phyloP scores from a whole-genome alignment of 2,329 filamentous ascomycete genomes.

The Fusarium agapanthi region DNA sequence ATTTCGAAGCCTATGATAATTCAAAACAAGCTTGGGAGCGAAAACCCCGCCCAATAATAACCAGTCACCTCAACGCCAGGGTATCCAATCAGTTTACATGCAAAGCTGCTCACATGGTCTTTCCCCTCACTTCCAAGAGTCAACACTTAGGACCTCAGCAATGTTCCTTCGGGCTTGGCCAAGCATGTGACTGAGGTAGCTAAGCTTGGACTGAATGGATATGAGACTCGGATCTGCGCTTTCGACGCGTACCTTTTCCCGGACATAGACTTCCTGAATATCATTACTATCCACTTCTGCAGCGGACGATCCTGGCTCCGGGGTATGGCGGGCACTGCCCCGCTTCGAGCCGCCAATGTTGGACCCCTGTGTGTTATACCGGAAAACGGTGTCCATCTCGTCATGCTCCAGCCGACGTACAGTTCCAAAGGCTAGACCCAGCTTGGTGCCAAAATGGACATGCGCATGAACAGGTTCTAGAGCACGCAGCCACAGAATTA shows the following conservation, averaged over 20 bases:
- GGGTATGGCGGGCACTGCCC: slow-evolving; percentile 38
- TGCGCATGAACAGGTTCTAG: slow-evolving; percentile 73
- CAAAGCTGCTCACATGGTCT: slow-evolving; percentile 20
- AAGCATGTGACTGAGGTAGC: slow-evolving; percentile 78
- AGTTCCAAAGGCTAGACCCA: slow-evolving; percentile 74
- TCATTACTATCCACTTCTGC: slow-evolving; percentile 33
- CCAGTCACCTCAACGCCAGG: slow-evolving; percentile 29
- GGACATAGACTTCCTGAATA: slow-evolving; percentile 76
- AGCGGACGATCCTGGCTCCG: slow-evolving; percentile 33
- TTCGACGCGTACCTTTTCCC: slow-evolving; percentile 89
- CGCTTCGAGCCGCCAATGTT: slow-evolving; percentile 39
- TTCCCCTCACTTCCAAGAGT: slow-evolving; percentile 37
- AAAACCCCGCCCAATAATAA: neutral
- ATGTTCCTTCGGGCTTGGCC: slow-evolving; percentile 75
- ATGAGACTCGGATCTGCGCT: slow-evolving; percentile 89
- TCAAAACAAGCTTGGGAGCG: neutral
- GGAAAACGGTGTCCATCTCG: slow-evolving; percentile 81
- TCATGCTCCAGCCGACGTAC: slow-evolving; percentile 74
- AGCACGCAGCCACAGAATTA: slow-evolving; percentile 75
- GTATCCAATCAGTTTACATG: slow-evolving; percentile 42
- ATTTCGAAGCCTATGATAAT: neutral
- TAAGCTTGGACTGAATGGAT: slow-evolving; percentile 83
- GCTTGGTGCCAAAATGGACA: slow-evolving; percentile 70
- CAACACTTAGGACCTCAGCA: slow-evolving; percentile 78
- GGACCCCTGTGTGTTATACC: slow-evolving; percentile 57